These are phyloP conservation scores for Cudoniella acicularis DNA, from an alignment of 495 filamentous ascomycete species.

Conservation along the genomic window DNA sequence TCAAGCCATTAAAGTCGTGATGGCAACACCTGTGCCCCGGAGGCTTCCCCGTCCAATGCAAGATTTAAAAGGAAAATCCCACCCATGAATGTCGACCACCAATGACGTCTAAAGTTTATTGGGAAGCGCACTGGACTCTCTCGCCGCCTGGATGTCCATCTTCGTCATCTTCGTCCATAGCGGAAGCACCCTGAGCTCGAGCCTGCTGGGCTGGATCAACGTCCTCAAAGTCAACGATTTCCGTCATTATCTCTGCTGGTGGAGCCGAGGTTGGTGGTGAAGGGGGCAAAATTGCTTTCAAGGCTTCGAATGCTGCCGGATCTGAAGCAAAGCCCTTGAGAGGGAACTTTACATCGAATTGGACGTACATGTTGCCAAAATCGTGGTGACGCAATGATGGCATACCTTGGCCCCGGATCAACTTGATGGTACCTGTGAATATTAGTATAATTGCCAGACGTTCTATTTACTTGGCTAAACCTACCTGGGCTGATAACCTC, in stretches of 20 bases:
- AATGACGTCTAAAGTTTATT: constrained; percentile 56
- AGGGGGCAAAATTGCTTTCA: constrained; percentile 79
- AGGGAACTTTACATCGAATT: constrained; percentile 97
- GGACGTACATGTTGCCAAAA: constrained; percentile 93
- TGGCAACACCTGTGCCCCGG: not conserved
- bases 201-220: constrained; percentile 66
- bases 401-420: constrained; percentile 97
- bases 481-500: constrained; percentile 92
- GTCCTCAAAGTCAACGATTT: constrained; percentile 77
- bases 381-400: constrained; percentile 95
- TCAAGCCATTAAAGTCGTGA: constrained; percentile 7
- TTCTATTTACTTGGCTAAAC: constrained; percentile 21
- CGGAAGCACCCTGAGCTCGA: constrained; percentile 65
- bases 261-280: constrained; percentile 57
- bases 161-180: constrained; percentile 80
- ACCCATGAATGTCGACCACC: not conserved
- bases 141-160: constrained; percentile 79
- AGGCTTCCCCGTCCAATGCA: not conserved
- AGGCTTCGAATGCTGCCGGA: constrained; percentile 52
- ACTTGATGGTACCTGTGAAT: constrained; percentile 77
- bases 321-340: constrained; percentile 58
- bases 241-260: constrained; percentile 80
- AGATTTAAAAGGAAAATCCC: not conserved
- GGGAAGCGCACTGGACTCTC: constrained; percentile 94
- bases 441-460: constrained; percentile 3